Conservation (phyloP, 1,284 basidiomycete species). For the Pholiota adiposa region DNA sequence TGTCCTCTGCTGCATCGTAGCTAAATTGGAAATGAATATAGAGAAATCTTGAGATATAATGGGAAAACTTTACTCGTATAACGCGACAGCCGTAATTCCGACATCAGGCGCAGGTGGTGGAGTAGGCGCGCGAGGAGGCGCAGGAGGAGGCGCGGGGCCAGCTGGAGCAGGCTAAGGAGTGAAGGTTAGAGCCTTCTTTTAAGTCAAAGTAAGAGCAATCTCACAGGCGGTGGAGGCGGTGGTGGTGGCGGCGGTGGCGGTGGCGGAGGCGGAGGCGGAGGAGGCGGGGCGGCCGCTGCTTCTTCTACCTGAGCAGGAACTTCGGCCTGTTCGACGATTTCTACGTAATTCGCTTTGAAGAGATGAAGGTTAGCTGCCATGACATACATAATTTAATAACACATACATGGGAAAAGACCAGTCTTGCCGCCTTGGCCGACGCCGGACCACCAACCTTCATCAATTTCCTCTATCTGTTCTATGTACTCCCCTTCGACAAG, state of each 20-base stretch:
- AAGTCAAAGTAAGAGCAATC: background rate
- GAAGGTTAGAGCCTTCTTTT: background rate
- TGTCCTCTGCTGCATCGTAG: constrained; percentile 88
- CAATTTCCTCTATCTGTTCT: constrained; percentile 82
- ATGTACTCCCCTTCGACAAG: constrained; percentile 84
- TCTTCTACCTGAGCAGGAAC: constrained; percentile 39
- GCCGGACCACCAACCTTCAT: constrained; percentile 88
- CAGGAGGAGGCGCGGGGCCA: constrained; percentile 45
- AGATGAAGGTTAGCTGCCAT: background rate
- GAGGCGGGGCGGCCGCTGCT: constrained; percentile 42
- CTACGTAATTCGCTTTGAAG: constrained; percentile 76
- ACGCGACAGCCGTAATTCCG: constrained; percentile 68
- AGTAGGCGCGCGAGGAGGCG: constrained; percentile 37
- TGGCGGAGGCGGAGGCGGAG: constrained; percentile 40
- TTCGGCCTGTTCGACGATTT: constrained; percentile 59
- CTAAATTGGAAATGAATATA: constrained; percentile 38
- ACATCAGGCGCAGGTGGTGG: constrained; percentile 46
- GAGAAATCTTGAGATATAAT: background rate
- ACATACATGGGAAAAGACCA: constrained; percentile 77
- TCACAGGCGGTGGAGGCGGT: constrained; percentile 39
- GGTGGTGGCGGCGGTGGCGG: constrained; percentile 32
- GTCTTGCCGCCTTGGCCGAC: constrained; percentile 62
- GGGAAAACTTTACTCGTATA: constrained; percentile 69
- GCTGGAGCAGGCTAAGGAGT: constrained; percentile 35
- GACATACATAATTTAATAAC: background rate